Conservation (phyloP, 2,329 filamentous ascomycete species). For the Sclerotinia nivalis region DNA sequence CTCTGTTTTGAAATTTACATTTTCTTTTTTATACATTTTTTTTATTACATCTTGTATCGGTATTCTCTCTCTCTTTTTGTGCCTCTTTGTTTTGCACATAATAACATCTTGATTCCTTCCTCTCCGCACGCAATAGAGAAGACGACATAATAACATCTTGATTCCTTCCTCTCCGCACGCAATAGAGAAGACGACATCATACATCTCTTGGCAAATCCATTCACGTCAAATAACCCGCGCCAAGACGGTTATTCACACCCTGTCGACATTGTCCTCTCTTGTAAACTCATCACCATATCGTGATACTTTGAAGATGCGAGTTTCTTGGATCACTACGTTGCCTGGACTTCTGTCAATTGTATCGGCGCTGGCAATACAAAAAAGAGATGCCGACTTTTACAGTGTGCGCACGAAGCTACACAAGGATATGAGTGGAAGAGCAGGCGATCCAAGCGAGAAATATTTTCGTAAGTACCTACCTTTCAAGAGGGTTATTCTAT, state of each 20-base stretch:
- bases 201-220: constrained; percentile 13
- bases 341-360: constrained; percentile 31
- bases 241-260: constrained; percentile 23
- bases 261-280: constrained; percentile 12
- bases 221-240: constrained; percentile 3
- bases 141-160: neutral
- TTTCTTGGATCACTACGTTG: constrained; percentile 35
- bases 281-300: constrained; percentile 3
- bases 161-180: neutral
- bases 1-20: neutral
- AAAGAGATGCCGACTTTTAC: constrained; percentile 40
- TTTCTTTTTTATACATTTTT: neutral
- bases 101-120: constrained; percentile 3
- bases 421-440: constrained; percentile 40
- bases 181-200: neutral
- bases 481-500: neutral
- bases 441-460: constrained; percentile 39
- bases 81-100: constrained; percentile 7
- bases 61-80: neutral
- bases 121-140: neutral
- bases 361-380: constrained; percentile 36
- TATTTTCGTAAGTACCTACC: constrained; percentile 43
- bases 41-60: neutral
- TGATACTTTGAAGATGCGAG: constrained; percentile 34
- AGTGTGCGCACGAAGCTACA: constrained; percentile 37